Evolutionary conservation across 257 asterid species (phyloP).

Genomic region (Marsdenia floribunda): DNA sequence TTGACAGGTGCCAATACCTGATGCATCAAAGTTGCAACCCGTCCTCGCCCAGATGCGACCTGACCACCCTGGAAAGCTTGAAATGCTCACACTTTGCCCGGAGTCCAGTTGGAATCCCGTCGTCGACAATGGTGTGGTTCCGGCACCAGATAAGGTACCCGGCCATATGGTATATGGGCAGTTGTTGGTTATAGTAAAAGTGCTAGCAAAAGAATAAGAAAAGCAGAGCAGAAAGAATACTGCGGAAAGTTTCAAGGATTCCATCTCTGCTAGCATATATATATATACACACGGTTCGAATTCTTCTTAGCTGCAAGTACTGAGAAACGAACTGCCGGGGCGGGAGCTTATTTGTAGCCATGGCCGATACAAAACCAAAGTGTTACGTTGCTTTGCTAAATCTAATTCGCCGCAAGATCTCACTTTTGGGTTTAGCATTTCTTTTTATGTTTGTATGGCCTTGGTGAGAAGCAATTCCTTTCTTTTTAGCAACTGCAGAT

Average conservation of each 20-base stretch:
- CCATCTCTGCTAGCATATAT: background rate
- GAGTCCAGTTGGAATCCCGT: constrained; percentile 68
- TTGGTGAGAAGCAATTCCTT: constrained; percentile 50
- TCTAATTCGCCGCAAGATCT: constrained; percentile 44
- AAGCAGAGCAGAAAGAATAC: constrained; percentile 21
- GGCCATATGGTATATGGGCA: constrained; percentile 86
- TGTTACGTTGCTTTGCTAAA: constrained; percentile 32
- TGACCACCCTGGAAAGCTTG: constrained; percentile 63
- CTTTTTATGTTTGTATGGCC: constrained; percentile 49
- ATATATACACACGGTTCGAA: background rate
- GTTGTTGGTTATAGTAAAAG: constrained; percentile 51
- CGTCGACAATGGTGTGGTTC: constrained; percentile 56
- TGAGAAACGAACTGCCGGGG: constrained; percentile 1
- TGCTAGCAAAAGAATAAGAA: constrained; percentile 33
- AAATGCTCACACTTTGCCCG: constrained; percentile 48
- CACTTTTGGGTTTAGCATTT: constrained; percentile 62
- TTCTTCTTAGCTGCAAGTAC: constrained; percentile 10
- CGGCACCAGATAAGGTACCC: constrained; percentile 68
- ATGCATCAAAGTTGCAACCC: constrained; percentile 60
- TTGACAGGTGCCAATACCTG: constrained; percentile 62
- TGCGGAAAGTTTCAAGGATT: constrained; percentile 14
- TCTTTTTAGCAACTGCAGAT: constrained; percentile 35
- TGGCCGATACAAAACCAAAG: constrained; percentile 12
- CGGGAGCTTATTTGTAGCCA: constrained; percentile 37
- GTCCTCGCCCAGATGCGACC: constrained; percentile 90